phyloP scores from a whole-genome alignment of 2,329 filamentous ascomycete species.

The Lachnellula occidentalis region DNA sequence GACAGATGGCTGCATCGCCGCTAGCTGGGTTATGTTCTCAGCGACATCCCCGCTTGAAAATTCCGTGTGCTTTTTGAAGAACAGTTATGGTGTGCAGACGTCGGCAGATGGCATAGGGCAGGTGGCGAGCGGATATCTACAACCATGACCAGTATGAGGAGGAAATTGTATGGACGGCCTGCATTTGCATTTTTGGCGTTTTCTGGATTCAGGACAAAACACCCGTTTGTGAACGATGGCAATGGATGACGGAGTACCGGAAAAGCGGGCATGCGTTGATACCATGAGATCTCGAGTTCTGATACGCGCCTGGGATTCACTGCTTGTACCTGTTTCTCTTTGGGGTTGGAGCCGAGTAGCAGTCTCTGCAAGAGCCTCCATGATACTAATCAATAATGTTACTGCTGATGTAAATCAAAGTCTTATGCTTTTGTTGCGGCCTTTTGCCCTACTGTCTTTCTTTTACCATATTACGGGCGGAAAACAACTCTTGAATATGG shows the following conservation, averaged over 20 bases:
- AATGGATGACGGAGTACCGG: not conserved
- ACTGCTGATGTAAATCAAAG: not conserved
- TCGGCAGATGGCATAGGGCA: not conserved
- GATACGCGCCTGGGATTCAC: not conserved
- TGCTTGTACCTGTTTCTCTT: not conserved
- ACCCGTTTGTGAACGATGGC: not conserved
- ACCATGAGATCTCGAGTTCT: too few species aligned
- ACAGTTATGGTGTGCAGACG: not conserved
- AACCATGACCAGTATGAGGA: not conserved
- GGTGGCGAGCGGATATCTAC: not conserved
- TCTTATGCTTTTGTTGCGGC: too few species aligned
- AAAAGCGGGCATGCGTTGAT: not conserved
- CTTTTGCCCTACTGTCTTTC: too few species aligned
- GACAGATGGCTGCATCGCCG: slow-evolving; percentile 14
- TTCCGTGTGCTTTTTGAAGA: slow-evolving; percentile 21
- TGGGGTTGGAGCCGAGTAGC: not conserved
- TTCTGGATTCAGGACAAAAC: not conserved
- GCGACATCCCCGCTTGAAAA: slow-evolving; percentile 11
- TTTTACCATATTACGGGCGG: too few species aligned
- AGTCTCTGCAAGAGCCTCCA: not conserved
- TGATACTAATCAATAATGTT: not conserved
- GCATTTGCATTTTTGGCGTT: not conserved
- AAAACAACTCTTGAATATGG: too few species aligned
- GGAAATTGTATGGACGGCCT: not conserved
- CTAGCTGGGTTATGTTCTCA: slow-evolving; percentile 22